phyloP scores from a whole-genome alignment of 2,329 filamentous ascomycete species.

The Penicillium sp. region DNA sequence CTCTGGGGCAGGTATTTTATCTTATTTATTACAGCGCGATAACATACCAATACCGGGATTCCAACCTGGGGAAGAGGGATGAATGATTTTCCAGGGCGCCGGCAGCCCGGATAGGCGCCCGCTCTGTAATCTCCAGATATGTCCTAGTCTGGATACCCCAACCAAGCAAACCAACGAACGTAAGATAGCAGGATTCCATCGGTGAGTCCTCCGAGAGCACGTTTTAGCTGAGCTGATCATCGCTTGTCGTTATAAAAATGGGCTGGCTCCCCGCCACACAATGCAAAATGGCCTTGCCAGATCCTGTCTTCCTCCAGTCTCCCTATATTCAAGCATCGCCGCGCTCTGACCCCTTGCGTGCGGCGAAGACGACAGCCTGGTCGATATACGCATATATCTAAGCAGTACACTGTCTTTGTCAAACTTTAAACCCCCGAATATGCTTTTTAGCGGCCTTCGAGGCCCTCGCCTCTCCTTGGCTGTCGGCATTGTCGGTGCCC shows the following conservation, averaged over 20 bases:
- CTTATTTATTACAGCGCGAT: no score
- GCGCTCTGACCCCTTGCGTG: not conserved
- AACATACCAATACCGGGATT: no score
- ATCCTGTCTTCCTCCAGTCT: not conserved
- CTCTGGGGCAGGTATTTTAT: no score
- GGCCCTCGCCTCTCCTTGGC: slow-evolving; percentile 12
- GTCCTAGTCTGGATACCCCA: not conserved
- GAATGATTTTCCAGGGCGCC: not conserved
- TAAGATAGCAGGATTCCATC: not conserved
- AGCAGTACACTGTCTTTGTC: not conserved
- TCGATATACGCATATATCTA: not conserved
- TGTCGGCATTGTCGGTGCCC: slow-evolving; percentile 16
- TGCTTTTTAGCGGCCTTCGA: slow-evolving; percentile 3
- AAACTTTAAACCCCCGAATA: not conserved
- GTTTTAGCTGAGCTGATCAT: not conserved
- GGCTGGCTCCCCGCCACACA: not conserved
- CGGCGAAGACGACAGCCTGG: no score
- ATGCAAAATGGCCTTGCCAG: not conserved
- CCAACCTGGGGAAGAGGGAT: not conserved
- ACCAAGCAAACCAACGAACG: no score
- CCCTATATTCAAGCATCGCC: not conserved
- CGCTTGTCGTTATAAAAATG: not conserved
- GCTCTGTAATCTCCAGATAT: no score
- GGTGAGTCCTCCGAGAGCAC: not conserved
- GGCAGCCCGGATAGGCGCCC: not conserved